Conservation (phyloP, 2,329 filamentous ascomycete genomes). For the Ceratocystis diversiconidia region DNA sequence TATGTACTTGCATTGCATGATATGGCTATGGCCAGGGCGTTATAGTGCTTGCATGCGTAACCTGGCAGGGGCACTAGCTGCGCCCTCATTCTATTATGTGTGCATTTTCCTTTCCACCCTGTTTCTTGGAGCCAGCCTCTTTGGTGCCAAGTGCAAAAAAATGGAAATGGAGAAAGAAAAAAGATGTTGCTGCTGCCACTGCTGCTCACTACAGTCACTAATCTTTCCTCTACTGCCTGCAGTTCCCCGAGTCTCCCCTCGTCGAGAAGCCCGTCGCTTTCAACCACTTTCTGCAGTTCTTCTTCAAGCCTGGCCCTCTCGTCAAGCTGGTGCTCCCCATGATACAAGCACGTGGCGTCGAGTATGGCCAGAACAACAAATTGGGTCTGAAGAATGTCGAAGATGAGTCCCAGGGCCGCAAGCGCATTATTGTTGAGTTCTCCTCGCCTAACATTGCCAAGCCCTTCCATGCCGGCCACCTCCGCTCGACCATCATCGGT, state of each 20-base stretch:
- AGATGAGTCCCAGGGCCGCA: slow-evolving; percentile 45
- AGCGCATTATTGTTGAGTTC: slow-evolving; percentile 64
- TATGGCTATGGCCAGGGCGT: background rate
- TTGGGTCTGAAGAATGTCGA: slow-evolving; percentile 47
- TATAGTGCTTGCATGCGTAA: background rate
- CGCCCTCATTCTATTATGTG: background rate
- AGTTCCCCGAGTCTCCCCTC: slow-evolving; percentile 63
- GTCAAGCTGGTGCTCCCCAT: slow-evolving; percentile 52
- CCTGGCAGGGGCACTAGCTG: background rate
- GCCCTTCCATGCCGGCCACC: slow-evolving; percentile 65
- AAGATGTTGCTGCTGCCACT: too few relatives aligned
- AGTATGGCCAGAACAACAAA: slow-evolving; percentile 49
- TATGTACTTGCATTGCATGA: slow-evolving; percentile 23
- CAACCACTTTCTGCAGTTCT: slow-evolving; percentile 64
- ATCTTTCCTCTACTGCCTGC: background rate
- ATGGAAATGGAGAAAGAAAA: too few relatives aligned
- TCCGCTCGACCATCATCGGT: slow-evolving; percentile 66
- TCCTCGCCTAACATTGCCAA: slow-evolving; percentile 79
- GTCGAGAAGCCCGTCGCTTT: slow-evolving; percentile 54
- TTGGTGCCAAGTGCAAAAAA: too few relatives aligned
- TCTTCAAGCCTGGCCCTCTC: slow-evolving; percentile 58
- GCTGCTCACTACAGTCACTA: background rate
- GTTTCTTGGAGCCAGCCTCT: background rate
- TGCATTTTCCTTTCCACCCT: background rate
- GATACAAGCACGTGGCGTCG: slow-evolving; percentile 45